Conservation (phyloP, 2,329 filamentous ascomycete species). For the Plectosphaerella sp. region DNA sequence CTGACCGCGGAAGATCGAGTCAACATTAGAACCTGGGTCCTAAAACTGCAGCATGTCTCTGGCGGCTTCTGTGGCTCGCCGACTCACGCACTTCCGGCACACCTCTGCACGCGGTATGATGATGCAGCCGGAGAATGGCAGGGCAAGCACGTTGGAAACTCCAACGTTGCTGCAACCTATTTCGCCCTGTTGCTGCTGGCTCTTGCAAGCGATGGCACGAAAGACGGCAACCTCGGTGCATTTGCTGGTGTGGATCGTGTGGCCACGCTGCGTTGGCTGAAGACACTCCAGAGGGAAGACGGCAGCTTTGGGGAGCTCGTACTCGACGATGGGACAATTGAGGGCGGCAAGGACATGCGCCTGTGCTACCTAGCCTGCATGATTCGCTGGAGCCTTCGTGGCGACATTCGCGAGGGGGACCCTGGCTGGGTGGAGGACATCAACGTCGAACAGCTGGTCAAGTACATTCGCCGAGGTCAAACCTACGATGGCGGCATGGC, state of each 20-base stretch:
- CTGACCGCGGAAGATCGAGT: constrained; percentile 39
- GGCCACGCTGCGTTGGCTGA: constrained; percentile 70
- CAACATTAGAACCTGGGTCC: constrained; percentile 68
- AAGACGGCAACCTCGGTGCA: constrained; percentile 31
- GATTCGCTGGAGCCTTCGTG: constrained; percentile 77
- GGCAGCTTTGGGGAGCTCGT: constrained; percentile 89
- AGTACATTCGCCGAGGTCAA: constrained; percentile 66
- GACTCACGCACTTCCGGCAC: constrained; percentile 48
- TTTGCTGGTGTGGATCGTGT: constrained; percentile 62
- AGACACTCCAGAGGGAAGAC: constrained; percentile 69
- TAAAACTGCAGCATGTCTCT: constrained; percentile 76
- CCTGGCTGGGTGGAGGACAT: constrained; percentile 64
- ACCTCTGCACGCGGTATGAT: constrained; percentile 14
- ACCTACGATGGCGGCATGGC: constrained; percentile 83
- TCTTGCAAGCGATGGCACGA: constrained; percentile 35
- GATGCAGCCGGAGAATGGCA: constrained; percentile 29
- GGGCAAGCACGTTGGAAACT: constrained; percentile 31
- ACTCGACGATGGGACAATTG: constrained; percentile 51
- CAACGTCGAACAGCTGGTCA: constrained; percentile 63
- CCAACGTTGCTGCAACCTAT: constrained; percentile 82
- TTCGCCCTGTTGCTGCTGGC: constrained; percentile 78
- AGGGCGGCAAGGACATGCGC: constrained; percentile 78
- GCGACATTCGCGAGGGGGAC: constrained; percentile 45
- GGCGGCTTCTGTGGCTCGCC: constrained; percentile 90
- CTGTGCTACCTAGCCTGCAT: constrained; percentile 83